Evolutionary conservation across 257 asterid genomes (phyloP).

Genomic region (Cordia subcordata): DNA sequence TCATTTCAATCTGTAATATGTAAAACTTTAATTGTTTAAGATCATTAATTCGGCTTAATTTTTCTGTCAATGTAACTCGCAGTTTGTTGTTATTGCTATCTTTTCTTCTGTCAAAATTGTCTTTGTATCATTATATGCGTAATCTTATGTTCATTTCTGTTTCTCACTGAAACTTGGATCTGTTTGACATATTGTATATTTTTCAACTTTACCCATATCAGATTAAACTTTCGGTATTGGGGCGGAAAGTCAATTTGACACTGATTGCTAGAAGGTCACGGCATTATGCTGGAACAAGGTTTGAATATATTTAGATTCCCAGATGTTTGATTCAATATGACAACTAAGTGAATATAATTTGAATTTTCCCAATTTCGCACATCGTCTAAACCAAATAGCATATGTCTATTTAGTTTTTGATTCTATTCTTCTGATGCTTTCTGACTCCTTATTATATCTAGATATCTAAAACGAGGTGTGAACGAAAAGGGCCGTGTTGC

Average conservation of each 20-base stretch:
- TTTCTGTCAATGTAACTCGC: too few species aligned
- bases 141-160: not conserved
- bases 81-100: too few species aligned
- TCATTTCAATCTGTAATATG: too few species aligned
- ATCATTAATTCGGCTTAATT: too few species aligned
- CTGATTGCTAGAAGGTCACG: conserved; percentile 94
- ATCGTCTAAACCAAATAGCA: not conserved
- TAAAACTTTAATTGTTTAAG: too few species aligned
- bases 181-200: conserved; percentile 6
- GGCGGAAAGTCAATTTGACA: conserved; percentile 53
- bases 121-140: too few species aligned
- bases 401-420: too few species aligned
- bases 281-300: conserved; percentile 99
- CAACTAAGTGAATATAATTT: too few species aligned
- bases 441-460: conserved; percentile 21
- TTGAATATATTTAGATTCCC: not conserved
- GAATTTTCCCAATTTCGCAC: too few species aligned
- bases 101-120: too few species aligned
- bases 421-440: not conserved
- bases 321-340: not conserved
- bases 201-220: conserved; percentile 15
- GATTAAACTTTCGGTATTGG: conserved; percentile 61
- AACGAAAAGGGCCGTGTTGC: conserved; percentile 97
- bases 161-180: not conserved
- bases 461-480: conserved; percentile 89